phyloP scores from a whole-genome alignment of 2,329 filamentous ascomycete genomes.

The Ophiostoma ips region DNA sequence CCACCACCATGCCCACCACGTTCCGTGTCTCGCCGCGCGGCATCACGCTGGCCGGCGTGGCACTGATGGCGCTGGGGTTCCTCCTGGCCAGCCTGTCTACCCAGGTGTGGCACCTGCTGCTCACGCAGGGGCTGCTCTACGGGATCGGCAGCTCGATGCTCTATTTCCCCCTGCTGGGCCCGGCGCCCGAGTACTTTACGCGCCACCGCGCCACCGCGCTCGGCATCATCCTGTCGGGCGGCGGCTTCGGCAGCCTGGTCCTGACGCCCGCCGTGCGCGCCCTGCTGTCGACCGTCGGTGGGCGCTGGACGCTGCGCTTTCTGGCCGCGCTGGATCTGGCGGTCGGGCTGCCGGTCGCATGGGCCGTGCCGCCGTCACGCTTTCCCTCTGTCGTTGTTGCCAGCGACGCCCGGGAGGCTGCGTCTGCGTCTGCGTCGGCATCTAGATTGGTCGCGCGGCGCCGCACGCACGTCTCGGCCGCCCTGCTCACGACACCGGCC shows the following conservation, averaged over 20 bases:
- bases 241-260: constrained; percentile 28
- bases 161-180: constrained; percentile 29
- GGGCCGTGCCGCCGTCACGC: constrained; percentile 25
- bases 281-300: constrained; percentile 28
- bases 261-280: constrained; percentile 26
- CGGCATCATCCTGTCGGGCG: constrained; percentile 30
- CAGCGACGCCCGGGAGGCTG: not conserved
- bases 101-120: constrained; percentile 27
- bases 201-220: constrained; percentile 32
- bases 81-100: constrained; percentile 25
- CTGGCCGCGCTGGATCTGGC: constrained; percentile 25
- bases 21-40: constrained; percentile 13
- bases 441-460: constrained; percentile 14
- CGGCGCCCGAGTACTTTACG: constrained; percentile 35
- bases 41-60: constrained; percentile 28
- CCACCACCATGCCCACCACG: not conserved
- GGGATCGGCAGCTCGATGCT: constrained; percentile 30
- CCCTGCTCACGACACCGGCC: constrained; percentile 72
- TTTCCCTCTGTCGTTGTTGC: constrained; percentile 14
- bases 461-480: constrained; percentile 29
- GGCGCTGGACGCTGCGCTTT: constrained; percentile 29
- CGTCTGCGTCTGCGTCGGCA: too few relatives aligned
- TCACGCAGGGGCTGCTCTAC: constrained; percentile 29
- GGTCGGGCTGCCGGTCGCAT: constrained; percentile 26
- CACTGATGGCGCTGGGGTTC: constrained; percentile 28